Evolutionary conservation across 2,329 filamentous ascomycete species (phyloP).

Genomic region (Gliomastix tumulicola): DNA sequence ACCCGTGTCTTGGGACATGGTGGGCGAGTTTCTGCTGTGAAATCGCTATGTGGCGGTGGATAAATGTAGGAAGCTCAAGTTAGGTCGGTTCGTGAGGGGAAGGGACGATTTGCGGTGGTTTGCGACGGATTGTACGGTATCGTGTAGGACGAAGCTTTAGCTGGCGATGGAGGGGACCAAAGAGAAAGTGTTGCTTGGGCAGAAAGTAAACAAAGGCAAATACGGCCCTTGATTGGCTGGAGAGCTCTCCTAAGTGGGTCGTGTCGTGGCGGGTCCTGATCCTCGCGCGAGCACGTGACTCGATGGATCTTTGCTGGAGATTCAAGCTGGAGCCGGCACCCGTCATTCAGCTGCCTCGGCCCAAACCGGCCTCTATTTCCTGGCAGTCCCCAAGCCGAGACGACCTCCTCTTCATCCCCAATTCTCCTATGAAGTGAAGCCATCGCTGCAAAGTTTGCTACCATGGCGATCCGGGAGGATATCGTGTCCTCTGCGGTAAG

Average conservation of each 20-base stretch:
- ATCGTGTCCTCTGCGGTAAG: constrained; percentile 74
- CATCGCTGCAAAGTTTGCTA: constrained; percentile 10
- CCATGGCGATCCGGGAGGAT: constrained; percentile 89
- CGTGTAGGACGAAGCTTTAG: background rate
- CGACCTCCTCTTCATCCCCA: constrained; percentile 8
- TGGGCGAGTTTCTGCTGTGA: constrained; percentile 7
- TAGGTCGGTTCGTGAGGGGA: no score
- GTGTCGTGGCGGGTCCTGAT: background rate
- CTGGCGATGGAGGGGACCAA: background rate
- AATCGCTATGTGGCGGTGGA: no score
- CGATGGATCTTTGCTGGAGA: background rate
- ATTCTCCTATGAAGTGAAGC: constrained; percentile 13
- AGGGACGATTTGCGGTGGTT: constrained; percentile 2
- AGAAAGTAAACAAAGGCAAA: constrained; percentile 35
- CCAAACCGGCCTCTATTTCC: constrained; percentile 10
- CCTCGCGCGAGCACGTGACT: constrained; percentile 1
- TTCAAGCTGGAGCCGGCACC: background rate
- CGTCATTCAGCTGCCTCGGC: constrained; percentile 19
- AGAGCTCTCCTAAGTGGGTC: background rate
- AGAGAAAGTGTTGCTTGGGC: constrained; percentile 24
- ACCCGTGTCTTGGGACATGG: constrained; percentile 81
- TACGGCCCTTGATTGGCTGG: constrained; percentile 1
- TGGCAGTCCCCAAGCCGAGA: background rate
- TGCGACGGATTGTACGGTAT: no score
- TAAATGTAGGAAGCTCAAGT: no score